These are phyloP conservation scores for Diaporthe sp. DNA, from an alignment of 2,329 filamentous ascomycete genomes.

Conservation along the genomic window DNA sequence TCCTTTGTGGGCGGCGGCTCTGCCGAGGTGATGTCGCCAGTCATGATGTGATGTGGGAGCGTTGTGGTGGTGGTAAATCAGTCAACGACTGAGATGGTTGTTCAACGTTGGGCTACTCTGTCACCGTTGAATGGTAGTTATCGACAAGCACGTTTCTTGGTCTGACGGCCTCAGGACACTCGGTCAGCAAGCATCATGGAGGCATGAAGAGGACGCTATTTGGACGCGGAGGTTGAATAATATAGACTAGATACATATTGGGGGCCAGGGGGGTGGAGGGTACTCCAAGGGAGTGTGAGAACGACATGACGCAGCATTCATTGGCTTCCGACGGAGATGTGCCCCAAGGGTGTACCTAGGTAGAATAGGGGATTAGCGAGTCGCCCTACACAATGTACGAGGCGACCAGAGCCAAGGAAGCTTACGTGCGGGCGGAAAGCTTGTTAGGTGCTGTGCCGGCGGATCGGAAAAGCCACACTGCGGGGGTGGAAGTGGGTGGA, in stretches of 20 bases:
- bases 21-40: conserved; percentile 21
- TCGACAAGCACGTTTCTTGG: not conserved
- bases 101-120: not conserved
- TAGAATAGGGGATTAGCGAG: not conserved
- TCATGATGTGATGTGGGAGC: conserved; percentile 3
- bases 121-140: not conserved
- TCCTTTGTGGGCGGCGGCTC: not conserved
- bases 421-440: conserved; percentile 19
- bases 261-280: no score
- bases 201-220: not conserved
- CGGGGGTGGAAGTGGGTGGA: not conserved
- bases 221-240: not conserved
- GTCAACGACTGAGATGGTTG: no score
- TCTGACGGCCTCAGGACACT: not conserved
- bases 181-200: no score
- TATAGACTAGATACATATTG: not conserved
- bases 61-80: not conserved
- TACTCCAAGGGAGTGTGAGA: not conserved
- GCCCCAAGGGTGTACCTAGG: not conserved
- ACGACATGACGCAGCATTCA: conserved; percentile 15
- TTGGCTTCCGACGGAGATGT: not conserved
- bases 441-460: conserved; percentile 3
- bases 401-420: conserved; percentile 5
- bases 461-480: not conserved
- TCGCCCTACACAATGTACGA: not conserved